Base-by-base conservation (phyloP, 345 rosid genomes). In the Melaleuca quinquenervia region DNA sequence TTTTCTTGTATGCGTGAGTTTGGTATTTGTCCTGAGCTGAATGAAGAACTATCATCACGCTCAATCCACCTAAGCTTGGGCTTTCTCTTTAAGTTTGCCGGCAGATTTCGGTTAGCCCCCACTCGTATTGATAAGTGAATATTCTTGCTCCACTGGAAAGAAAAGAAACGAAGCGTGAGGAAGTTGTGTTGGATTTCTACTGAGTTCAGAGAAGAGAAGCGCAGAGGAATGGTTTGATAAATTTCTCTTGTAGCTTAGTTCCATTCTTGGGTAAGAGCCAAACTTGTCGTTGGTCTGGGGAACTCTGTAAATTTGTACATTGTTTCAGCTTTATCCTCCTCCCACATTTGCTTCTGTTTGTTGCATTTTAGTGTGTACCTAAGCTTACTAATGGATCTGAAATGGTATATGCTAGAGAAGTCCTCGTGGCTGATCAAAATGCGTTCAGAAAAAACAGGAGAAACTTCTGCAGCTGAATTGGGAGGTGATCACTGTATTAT, bases 121-220 rank as follows among this genome's bases (percentile, higher is more conserved):
- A 9, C 48, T 70, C 20, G 2, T 55, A 20, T 86, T 45, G 10
- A 18, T 50, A 26, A 78, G 41, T 90, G 53, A 84, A 74, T 88
- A 26, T 11, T 41, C 52, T 82, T 87, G 36, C 52, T 86, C 87
- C 85, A 75, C 93, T 96, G 98, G 98, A 93, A 93, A 92, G 90
- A 84, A 91, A 92, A 90, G 95, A 92, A 58, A 93, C 90, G 98
- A 94, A 93, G 90, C 87, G 55, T 55, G 93, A 86, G 62, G 99
- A 94, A 87, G 93, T 94, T 32, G 93, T 91, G 56, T 91, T 88
- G 83, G 94, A 96, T 87, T 96, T 96, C 91, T 96, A 96, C 82
- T 93, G 99, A 75, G 96, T 96, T 86, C 96, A 97, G 87, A 96
- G 89, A 87, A 94, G 94, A 90, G 98, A 97, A 88, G 93, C 96